phyloP scores from a whole-genome alignment of 495 filamentous ascomycete genomes.

The Platismatia glauca region DNA sequence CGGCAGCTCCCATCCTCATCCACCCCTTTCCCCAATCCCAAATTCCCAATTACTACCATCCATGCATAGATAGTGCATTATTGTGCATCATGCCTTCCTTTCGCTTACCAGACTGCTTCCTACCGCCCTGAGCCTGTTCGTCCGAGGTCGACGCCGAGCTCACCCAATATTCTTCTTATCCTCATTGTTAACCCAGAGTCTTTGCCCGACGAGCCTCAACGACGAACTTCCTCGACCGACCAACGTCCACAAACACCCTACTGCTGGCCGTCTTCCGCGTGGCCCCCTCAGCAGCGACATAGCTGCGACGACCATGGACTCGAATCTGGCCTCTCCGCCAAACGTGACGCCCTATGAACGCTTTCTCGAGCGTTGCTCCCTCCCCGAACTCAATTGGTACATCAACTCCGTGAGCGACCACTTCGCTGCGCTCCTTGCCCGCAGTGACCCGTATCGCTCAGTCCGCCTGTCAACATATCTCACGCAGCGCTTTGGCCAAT shows the following conservation, averaged over 20 bases:
- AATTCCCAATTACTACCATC: too few species aligned
- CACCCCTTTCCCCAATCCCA: too few species aligned
- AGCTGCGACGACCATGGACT: neutral
- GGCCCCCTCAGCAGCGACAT: neutral
- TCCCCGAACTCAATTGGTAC: slow-evolving; percentile 5
- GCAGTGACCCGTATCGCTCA: neutral
- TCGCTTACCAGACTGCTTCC: neutral
- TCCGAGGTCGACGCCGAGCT: neutral
- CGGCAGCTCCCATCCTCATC: too few species aligned
- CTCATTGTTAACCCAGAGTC: too few species aligned
- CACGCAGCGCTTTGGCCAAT: neutral
- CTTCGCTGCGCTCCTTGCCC: neutral
- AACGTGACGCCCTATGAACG: slow-evolving; percentile 1
- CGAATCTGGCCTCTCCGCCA: neutral
- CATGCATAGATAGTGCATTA: too few species aligned
- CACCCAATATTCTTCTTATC: too few species aligned
- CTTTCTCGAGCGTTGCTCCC: slow-evolving; percentile 2
- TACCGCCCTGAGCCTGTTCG: too few species aligned
- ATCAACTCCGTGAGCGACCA: neutral
- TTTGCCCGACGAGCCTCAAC: neutral
- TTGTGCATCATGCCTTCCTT: neutral
- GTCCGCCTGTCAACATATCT: neutral
- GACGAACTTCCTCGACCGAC: neutral
- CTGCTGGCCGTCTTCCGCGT: neutral
- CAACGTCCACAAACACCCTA: neutral